Percentiles rank a stretch among this genome's conserved stretches.
Evolutionary conservation across 495 filamentous ascomycete genomes (phyloP).

Genomic region (Podospora didyma): DNA sequence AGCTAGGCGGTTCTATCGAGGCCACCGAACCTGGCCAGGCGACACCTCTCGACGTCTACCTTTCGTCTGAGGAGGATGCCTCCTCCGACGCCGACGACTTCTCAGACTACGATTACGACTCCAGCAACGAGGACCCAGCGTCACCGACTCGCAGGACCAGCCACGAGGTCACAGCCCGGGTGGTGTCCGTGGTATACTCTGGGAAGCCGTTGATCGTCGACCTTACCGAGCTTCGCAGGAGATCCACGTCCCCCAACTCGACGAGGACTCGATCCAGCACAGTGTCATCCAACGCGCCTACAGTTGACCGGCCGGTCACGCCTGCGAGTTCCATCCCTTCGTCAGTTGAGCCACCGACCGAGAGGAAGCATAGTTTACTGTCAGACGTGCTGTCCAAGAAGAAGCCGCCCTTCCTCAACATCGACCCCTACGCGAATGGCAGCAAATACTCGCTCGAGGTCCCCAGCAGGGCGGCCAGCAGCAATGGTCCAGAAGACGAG

Average conservation of each 20-base stretch:
- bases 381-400: conserved; percentile 33
- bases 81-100: conserved; percentile 49
- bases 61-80: conserved; percentile 49
- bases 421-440: conserved; percentile 43
- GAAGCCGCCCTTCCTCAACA: conserved; percentile 39
- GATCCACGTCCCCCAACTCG: conserved; percentile 36
- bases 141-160: conserved; percentile 33
- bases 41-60: conserved; percentile 44
- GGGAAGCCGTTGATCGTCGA: conserved; percentile 46
- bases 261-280: conserved; percentile 25
- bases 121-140: conserved; percentile 33
- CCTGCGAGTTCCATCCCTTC: conserved; percentile 30
- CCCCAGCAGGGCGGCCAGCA: conserved; percentile 15
- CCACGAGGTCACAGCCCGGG: conserved; percentile 44
- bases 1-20: conserved; percentile 32
- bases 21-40: conserved; percentile 21
- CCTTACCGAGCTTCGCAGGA: conserved; percentile 30
- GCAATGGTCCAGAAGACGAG: conserved; percentile 16
- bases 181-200: conserved; percentile 45
- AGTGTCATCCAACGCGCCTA: conserved; percentile 10
- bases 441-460: conserved; percentile 33
- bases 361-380: conserved; percentile 30
- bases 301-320: conserved; percentile 23
- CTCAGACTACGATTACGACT: conserved; percentile 47
- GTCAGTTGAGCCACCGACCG: conserved; percentile 14